Evolutionary conservation across 176 grass and related monocot genomes (phyloP), one percentile per base, ranked within the genome.

Genomic region (Carex littledalei): DNA sequence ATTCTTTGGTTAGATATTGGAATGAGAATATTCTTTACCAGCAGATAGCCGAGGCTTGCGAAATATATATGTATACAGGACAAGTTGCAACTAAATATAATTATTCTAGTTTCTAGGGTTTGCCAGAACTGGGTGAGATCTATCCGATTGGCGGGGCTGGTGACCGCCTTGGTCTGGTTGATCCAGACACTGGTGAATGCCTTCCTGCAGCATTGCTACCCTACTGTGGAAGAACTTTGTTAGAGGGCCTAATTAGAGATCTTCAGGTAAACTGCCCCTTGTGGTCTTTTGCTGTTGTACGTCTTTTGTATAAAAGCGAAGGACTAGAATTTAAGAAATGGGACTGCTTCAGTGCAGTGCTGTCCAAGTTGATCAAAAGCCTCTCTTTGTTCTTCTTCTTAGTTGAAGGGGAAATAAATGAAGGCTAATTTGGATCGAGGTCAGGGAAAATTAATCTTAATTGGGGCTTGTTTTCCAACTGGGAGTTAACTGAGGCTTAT

Each of bases 111-210:
- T 77, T 92, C 65, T 95, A 98, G 95, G 95, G 95, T 87, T 92
- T 98, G 88, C 93, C 93, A 92, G 88, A 98, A 91, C 66, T 98
- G 31, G 91, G 95, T 79, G 95, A 98, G 90, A 98, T 98, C 84
- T 98, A 98, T 88, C 95, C 95, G 5, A 94, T 98, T 84, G 95
- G 95, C 82, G 95, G 95, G 90, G 93, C 95, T 54, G 93, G 95
- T 75, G 95, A 98, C 60, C 92, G 95, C 83, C 93, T 98, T 89
- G 93, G 91, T 87, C 87, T 98, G 87, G 87, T 95, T 14, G 85
- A 98, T 82, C 76, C 91, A 29, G 83, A 86, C 53, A 90, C 93
- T 59, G 89, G 92, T 88, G 93, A 98, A 84, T 95, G 89, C 77
- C 95, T 98, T 89, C 95, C 95, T 73, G 93, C 96, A 35, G 93